Evolutionary conservation across 2,329 filamentous ascomycete species (phyloP).

Genomic region (Hypoxylon sp.): DNA sequence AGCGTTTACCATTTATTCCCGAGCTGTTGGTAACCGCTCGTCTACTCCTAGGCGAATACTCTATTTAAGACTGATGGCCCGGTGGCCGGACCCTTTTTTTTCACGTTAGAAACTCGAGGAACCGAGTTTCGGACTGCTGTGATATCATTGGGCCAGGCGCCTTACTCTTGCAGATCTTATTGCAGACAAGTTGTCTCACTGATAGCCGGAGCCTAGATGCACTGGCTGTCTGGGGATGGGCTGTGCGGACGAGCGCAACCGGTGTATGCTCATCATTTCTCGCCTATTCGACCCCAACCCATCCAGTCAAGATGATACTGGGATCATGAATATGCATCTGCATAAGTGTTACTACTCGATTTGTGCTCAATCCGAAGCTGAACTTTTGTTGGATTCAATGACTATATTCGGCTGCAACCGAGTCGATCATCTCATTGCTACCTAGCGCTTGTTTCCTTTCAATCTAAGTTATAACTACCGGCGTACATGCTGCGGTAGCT

Average conservation of each 20-base stretch:
- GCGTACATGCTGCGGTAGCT: constrained; percentile 37
- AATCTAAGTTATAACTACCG: constrained; percentile 42
- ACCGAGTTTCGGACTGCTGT: constrained; percentile 24
- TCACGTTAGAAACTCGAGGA: constrained; percentile 27
- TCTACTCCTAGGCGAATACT: constrained; percentile 4
- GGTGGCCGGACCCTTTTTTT: constrained; percentile 24
- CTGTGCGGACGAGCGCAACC: constrained; percentile 34
- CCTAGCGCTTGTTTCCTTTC: constrained; percentile 33
- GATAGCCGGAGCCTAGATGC: constrained; percentile 38
- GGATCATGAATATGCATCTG: constrained; percentile 32
- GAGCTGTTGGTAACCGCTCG: constrained; percentile 34
- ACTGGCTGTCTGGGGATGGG: constrained; percentile 33
- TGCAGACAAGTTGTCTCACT: constrained; percentile 36
- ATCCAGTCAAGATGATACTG: constrained; percentile 27
- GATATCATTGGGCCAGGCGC: constrained; percentile 27
- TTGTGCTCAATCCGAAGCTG: constrained; percentile 39
- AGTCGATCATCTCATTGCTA: constrained; percentile 45
- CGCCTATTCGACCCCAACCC: constrained; percentile 41
- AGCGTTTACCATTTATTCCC: constrained; percentile 37
- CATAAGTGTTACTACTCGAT: constrained; percentile 38
- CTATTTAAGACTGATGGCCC: constrained; percentile 10
- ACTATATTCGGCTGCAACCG: constrained; percentile 47
- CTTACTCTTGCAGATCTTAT: constrained; percentile 45
- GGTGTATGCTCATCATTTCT: constrained; percentile 31
- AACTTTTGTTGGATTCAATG: constrained; percentile 43